phyloP scores from a whole-genome alignment of 2,329 filamentous ascomycete genomes.

The Fusarium oligoseptatum region DNA sequence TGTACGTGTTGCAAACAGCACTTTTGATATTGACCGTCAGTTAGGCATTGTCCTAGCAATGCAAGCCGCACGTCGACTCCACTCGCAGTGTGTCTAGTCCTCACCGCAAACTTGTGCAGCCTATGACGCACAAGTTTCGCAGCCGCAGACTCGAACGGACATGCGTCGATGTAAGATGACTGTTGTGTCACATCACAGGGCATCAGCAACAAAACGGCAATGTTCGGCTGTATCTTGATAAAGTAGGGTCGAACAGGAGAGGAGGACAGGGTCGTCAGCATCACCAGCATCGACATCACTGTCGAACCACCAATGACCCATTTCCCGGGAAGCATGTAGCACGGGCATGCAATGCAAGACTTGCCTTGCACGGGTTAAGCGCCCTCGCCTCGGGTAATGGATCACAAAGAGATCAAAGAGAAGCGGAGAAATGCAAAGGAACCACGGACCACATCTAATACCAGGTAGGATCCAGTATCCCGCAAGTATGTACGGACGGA shows the following conservation, averaged over 20 bases:
- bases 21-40: constrained; percentile 21
- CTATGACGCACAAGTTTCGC: constrained; percentile 21
- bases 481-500: not conserved
- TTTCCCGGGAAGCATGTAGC: constrained; percentile 23
- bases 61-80: constrained; percentile 5
- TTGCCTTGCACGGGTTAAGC: constrained; percentile 7
- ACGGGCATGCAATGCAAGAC: constrained; percentile 12
- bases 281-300: constrained; percentile 25
- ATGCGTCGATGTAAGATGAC: constrained; percentile 3
- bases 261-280: constrained; percentile 3
- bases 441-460: constrained; percentile 18
- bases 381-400: constrained; percentile 6
- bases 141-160: constrained; percentile 4
- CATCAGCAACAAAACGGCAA: constrained; percentile 3
- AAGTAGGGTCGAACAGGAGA: not conserved
- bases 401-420: constrained; percentile 7
- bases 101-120: constrained; percentile 34
- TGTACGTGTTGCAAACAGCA: not conserved
- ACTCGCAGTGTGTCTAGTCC: constrained; percentile 1
- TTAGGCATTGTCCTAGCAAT: not conserved
- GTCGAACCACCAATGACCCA: constrained; percentile 35
- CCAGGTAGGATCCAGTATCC: not conserved
- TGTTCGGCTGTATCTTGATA: constrained; percentile 1
- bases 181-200: constrained; percentile 6
- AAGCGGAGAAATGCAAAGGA: constrained; percentile 17